Conservation (phyloP, 352 stramenopile genomes). For the Thraustochytrium striatum region DNA sequence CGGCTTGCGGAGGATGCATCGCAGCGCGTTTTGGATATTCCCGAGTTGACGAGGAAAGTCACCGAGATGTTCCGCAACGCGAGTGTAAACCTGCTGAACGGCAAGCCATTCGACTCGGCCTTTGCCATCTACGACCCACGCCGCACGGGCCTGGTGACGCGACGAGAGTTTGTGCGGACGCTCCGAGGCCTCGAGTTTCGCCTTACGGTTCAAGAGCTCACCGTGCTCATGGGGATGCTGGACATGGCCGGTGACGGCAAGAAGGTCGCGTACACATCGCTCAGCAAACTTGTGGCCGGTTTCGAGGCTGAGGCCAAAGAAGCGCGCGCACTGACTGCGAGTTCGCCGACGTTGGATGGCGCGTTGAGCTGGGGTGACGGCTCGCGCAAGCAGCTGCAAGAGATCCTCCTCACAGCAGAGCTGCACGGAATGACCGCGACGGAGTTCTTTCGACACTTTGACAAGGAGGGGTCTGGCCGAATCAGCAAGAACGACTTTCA, state of each 20-base stretch:
- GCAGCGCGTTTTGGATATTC: not conserved
- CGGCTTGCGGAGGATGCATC: not conserved
- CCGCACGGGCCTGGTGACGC: not conserved
- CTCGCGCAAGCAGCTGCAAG: not conserved
- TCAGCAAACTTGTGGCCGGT: too few relatives aligned
- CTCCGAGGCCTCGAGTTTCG: constrained; percentile 9
- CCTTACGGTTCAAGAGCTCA: not conserved
- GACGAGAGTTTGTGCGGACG: constrained; percentile 19
- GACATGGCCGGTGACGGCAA: not conserved
- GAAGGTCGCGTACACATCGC: too few relatives aligned
- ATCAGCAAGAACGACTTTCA: constrained; percentile 38
- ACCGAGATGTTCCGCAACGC: not conserved
- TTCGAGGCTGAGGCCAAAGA: too few relatives aligned
- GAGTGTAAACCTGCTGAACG: not conserved
- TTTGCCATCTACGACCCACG: not conserved
- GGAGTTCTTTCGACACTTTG: constrained; percentile 33
- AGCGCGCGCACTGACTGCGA: too few relatives aligned
- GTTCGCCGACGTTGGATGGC: too few relatives aligned
- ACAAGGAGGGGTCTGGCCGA: not conserved
- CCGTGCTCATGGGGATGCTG: constrained; percentile 30
- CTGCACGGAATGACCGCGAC: not conserved
- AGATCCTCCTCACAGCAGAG: not conserved
- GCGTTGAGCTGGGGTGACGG: too few relatives aligned
- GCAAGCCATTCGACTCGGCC: not conserved
- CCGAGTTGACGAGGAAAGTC: constrained; percentile 14